These are phyloP conservation scores for Dryas octopetala DNA, from an alignment of 306 rosid species.

Conservation along the genomic window DNA sequence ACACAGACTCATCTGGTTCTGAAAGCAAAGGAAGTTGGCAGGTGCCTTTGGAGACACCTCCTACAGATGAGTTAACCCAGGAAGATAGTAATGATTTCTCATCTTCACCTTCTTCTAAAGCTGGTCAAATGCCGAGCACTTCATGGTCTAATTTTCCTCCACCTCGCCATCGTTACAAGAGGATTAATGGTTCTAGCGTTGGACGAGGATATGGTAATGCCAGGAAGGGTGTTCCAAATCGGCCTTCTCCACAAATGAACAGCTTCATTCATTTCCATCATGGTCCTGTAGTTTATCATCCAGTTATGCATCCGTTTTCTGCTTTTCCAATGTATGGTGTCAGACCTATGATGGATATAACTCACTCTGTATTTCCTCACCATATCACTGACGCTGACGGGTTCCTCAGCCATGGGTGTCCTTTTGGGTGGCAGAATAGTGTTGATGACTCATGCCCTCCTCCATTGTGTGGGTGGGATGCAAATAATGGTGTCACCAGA, in stretches of 20 bases:
- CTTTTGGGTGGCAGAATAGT: neutral
- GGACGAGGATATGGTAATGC: neutral
- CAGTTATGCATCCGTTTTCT: neutral
- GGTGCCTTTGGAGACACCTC: neutral
- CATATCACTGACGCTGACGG: neutral
- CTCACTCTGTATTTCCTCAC: neutral
- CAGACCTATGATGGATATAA: neutral
- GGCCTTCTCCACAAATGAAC: neutral
- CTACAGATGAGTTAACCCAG: neutral
- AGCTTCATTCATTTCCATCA: constrained; percentile 1
- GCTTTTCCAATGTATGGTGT: neutral
- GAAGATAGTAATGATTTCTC: neutral
- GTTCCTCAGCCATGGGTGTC: neutral
- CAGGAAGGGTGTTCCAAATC: neutral
- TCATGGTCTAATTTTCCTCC: neutral
- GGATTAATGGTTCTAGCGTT: neutral
- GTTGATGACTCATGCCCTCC: neutral
- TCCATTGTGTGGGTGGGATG: neutral
- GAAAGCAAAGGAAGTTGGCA: neutral
- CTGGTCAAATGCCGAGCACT: neutral
- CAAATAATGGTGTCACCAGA: neutral
- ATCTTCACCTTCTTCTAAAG: neutral
- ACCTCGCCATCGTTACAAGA: neutral
- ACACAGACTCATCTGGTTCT: neutral
- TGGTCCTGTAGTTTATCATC: neutral